Base-by-base conservation (phyloP, 176 grass and related monocot species). In the Ensete ventricosum region DNA sequence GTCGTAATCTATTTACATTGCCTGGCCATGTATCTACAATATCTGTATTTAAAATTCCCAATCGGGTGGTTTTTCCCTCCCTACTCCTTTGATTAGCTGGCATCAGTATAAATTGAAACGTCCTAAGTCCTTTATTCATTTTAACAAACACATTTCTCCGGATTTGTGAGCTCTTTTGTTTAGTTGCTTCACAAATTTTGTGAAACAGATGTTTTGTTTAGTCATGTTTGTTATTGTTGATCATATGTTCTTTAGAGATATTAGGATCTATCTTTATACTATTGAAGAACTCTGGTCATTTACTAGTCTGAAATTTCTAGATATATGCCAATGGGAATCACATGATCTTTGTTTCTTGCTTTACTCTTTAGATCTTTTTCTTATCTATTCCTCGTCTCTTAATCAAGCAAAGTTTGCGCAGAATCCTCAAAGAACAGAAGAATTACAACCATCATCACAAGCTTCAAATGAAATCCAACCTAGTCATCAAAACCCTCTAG, bases 381-480 rank as follows among this genome's bases (percentile, higher is more conserved):
- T 14, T 70, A 51, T 70, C 17, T 52, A 50, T 52, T 22, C 34
- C 11, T 64, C 55, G 34, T 69, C 53, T 77, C 80, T 62, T 67
- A 52, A 77, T 29, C 23, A 53, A 8, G 20, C 7, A 20, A 54
- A 52, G 34, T 81, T 66, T 60, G 23, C 51, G 84, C 84, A 99
- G 88, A 86, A 95, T 85, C 88, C 88, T 87, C 88, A 90, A 77
- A 85, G 81, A 84, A 85, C 73, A 3, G 85, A 82, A 81, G 96
- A 95, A 59, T 78, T 87, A 82, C 78, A 88, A 59, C 72, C 84
- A 9, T 79, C 84, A 71, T 82, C 72, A 43, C 90, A 93, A 85
- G 78, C 79, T 78, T 84, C 86, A 73, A 82, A 82, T 82, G 95
- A 94, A 91, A 79, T 85, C 69, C 84, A 88, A 80, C 82, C 79